A percentile compares a stretch with the other conserved stretches of the same genome.
These are phyloP conservation scores for Colletotrichum siamense DNA, from an alignment of 2,329 filamentous ascomycete species.

Conservation along the genomic window DNA sequence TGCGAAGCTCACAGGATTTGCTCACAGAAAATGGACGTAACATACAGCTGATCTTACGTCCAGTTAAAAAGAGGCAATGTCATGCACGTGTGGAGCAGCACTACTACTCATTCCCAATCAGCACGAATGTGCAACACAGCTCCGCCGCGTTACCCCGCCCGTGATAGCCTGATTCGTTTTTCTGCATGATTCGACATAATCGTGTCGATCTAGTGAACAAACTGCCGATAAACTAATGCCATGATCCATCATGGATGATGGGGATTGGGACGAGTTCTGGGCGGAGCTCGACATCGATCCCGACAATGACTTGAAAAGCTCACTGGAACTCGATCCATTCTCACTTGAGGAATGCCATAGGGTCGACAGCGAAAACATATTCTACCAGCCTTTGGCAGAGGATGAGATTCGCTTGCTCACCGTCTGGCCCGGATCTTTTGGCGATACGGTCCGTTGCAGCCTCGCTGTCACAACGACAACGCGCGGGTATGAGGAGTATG, in stretches of 20 bases:
- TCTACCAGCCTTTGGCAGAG: not conserved
- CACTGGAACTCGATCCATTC: rapidly evolving
- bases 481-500: constrained; percentile 25
- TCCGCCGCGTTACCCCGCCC: not conserved
- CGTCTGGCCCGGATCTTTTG: not conserved
- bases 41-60: not conserved
- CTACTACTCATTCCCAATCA: not conserved
- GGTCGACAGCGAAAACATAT: not conserved
- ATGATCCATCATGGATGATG: not conserved
- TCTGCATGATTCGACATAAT: not conserved
- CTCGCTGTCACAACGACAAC: not conserved
- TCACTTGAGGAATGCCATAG: not conserved
- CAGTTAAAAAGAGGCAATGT: not conserved
- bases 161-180: not conserved
- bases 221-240: not conserved
- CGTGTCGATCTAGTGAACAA: not conserved
- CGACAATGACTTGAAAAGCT: not conserved
- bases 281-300: not conserved
- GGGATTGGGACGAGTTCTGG: not conserved
- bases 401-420: not conserved
- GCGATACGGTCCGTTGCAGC: not conserved
- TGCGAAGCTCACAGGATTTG: not conserved
- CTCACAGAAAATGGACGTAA: not conserved
- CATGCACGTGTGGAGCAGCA: not conserved
- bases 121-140: not conserved